Evolutionary conservation across 352 stramenopile genomes (phyloP).

Genomic region (Pythium coloratum): DNA sequence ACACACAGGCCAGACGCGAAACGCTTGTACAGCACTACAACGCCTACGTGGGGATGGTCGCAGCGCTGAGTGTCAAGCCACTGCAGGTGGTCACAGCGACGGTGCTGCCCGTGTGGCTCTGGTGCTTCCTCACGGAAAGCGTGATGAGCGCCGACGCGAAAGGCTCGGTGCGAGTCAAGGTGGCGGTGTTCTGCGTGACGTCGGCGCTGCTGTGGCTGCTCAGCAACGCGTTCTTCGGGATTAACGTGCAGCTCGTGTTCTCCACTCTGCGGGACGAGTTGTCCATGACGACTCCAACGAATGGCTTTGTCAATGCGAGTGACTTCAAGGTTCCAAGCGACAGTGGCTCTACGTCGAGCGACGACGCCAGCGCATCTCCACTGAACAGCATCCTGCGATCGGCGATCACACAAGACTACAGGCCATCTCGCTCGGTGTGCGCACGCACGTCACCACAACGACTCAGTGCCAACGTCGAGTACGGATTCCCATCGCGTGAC

Average conservation of each 20-base stretch:
- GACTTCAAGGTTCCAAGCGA: neutral
- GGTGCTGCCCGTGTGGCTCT: constrained; percentile 49
- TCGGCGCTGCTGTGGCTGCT: constrained; percentile 60
- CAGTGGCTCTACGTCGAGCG: neutral
- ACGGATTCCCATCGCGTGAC: constrained; percentile 45
- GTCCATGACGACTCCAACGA: neutral
- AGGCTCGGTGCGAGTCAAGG: constrained; percentile 23
- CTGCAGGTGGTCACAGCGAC: constrained; percentile 46
- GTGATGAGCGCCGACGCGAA: constrained; percentile 45
- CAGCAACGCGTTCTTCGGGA: constrained; percentile 57
- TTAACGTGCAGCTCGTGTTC: constrained; percentile 48
- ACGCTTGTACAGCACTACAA: constrained; percentile 30
- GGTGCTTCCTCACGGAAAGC: constrained; percentile 53
- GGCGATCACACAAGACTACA: constrained; percentile 27
- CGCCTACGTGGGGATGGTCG: constrained; percentile 40
- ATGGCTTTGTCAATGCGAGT: constrained; percentile 6
- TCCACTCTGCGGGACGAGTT: neutral
- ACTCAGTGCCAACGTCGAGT: constrained; percentile 45
- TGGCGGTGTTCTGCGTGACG: constrained; percentile 32
- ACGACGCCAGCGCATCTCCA: neutral
- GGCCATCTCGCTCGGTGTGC: constrained; percentile 29
- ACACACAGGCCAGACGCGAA: neutral
- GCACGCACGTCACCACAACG: constrained; percentile 39
- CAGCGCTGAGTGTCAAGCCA: constrained; percentile 42
- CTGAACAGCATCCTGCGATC: constrained; percentile 33